These are phyloP conservation scores for Fusarium sp. DNA, from an alignment of 2,329 filamentous ascomycete genomes.

Conservation along the genomic window DNA sequence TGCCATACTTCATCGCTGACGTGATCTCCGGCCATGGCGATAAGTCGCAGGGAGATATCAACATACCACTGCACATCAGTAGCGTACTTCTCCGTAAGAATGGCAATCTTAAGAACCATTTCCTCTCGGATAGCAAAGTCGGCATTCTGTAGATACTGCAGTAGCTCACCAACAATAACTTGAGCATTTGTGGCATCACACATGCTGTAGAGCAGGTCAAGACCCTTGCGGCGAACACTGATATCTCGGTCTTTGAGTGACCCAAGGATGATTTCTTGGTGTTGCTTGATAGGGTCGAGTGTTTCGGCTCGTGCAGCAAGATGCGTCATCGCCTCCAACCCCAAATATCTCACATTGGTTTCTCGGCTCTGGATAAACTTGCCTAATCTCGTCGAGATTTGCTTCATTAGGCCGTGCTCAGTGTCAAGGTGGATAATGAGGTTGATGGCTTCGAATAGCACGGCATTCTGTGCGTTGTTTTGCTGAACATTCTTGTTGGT, in stretches of 20 bases:
- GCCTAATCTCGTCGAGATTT: constrained; percentile 89
- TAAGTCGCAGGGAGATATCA: constrained; percentile 91
- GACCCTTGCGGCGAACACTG: constrained; percentile 92
- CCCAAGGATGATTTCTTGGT: constrained; percentile 94
- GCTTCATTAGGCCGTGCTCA: constrained; percentile 92
- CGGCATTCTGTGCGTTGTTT: constrained; percentile 98
- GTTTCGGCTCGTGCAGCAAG: constrained; percentile 93
- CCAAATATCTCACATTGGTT: constrained; percentile 96
- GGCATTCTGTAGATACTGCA: constrained; percentile 94
- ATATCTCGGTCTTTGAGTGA: constrained; percentile 96
- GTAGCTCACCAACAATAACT: constrained; percentile 89
- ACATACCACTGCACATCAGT: constrained; percentile 99
- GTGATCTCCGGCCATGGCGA: constrained; percentile 96
- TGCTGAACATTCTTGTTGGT: constrained; percentile 98
- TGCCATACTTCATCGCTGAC: constrained; percentile 99
- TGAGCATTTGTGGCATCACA: constrained; percentile 95
- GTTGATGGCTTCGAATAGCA: constrained; percentile 98
- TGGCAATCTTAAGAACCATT: constrained; percentile 99
- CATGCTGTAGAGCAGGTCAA: constrained; percentile 99
- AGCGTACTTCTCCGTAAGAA: constrained; percentile 97
- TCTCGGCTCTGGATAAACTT: constrained; percentile 97
- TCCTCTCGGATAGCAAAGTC: constrained; percentile 98
- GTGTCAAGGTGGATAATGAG: constrained; percentile 97
- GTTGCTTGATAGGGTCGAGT: constrained; percentile 95
- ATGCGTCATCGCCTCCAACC: constrained; percentile 97